Conservation (phyloP, 768 basidiomycete genomes). For the Lyophyllum semitale region DNA sequence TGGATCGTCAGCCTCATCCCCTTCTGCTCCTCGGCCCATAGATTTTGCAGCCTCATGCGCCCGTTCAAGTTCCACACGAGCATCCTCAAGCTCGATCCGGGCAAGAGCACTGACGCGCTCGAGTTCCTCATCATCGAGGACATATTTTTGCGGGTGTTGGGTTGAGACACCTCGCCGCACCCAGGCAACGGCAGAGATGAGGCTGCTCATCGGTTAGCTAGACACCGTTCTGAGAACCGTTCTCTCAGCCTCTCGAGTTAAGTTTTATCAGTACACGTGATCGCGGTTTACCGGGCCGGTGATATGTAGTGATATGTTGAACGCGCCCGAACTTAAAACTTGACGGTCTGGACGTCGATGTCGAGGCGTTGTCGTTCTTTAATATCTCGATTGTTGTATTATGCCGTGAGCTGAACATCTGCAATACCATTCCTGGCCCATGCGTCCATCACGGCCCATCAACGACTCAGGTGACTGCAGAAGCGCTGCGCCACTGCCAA, state of each 20-base stretch:
- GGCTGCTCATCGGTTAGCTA: slow-evolving; percentile 57
- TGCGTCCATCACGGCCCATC: too few relatives aligned
- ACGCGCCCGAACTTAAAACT: too few relatives aligned
- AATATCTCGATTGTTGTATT: too few relatives aligned
- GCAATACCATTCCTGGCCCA: too few relatives aligned
- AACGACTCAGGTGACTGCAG: too few relatives aligned
- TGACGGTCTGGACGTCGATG: too few relatives aligned
- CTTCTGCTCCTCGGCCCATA: slow-evolving; percentile 70
- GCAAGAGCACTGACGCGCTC: slow-evolving; percentile 88
- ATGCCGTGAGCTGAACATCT: too few relatives aligned
- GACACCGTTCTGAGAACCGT: background rate
- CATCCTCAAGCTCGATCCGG: slow-evolving; percentile 87
- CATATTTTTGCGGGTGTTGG: slow-evolving; percentile 81
- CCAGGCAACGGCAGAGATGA: slow-evolving; percentile 79
- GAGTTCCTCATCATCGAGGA: slow-evolving; percentile 88
- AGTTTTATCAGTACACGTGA: slow-evolving; percentile 21
- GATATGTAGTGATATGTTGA: too few relatives aligned
- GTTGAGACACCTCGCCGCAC: slow-evolving; percentile 79
- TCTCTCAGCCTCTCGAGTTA: background rate
- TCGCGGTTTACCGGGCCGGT: slow-evolving; percentile 9
- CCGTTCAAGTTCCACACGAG: slow-evolving; percentile 79
- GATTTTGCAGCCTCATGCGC: slow-evolving; percentile 75
- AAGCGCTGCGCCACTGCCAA: too few relatives aligned
- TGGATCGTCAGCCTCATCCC: slow-evolving; percentile 63
- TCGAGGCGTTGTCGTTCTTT: too few relatives aligned